phyloP scores from a whole-genome alignment of 805 yeast species.

The Yarrowia bubula region DNA sequence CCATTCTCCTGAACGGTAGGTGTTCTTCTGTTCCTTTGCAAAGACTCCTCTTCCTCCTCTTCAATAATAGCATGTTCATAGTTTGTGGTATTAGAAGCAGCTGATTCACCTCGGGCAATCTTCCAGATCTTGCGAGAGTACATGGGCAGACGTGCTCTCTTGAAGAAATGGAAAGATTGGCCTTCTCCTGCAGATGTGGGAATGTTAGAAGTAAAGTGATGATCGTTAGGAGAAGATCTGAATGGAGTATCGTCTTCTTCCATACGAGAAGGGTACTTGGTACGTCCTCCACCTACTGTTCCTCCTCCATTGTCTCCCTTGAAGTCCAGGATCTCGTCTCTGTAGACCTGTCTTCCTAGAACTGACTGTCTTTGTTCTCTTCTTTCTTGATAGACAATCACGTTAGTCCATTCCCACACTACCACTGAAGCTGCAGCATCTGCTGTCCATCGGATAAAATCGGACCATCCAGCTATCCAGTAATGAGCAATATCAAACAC shows the following conservation, averaged over 20 bases:
- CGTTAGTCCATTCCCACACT: slow-evolving; percentile 66
- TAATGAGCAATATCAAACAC: slow-evolving; percentile 42
- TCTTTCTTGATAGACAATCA: slow-evolving; percentile 52
- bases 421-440: slow-evolving; percentile 52
- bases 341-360: slow-evolving; percentile 59
- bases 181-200: slow-evolving; percentile 20
- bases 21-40: slow-evolving; percentile 25
- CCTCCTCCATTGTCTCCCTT: slow-evolving; percentile 28
- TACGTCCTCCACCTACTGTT: not conserved
- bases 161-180: slow-evolving; percentile 3
- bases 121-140: slow-evolving; percentile 25
- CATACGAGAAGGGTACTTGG: slow-evolving; percentile 18
- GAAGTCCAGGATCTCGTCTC: slow-evolving; percentile 36
- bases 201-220: slow-evolving; percentile 21
- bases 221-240: slow-evolving; percentile 21
- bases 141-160: not conserved
- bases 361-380: slow-evolving; percentile 55
- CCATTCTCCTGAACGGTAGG: slow-evolving; percentile 11
- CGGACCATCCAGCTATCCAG: slow-evolving; percentile 52
- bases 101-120: slow-evolving; percentile 19
- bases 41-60: slow-evolving; percentile 29
- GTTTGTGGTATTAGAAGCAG: slow-evolving; percentile 4
- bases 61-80: slow-evolving; percentile 20
- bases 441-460: slow-evolving; percentile 47
- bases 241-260: slow-evolving; percentile 10